Evolutionary conservation across 257 asterid species (phyloP).

Genomic region (Solanum sitiens): DNA sequence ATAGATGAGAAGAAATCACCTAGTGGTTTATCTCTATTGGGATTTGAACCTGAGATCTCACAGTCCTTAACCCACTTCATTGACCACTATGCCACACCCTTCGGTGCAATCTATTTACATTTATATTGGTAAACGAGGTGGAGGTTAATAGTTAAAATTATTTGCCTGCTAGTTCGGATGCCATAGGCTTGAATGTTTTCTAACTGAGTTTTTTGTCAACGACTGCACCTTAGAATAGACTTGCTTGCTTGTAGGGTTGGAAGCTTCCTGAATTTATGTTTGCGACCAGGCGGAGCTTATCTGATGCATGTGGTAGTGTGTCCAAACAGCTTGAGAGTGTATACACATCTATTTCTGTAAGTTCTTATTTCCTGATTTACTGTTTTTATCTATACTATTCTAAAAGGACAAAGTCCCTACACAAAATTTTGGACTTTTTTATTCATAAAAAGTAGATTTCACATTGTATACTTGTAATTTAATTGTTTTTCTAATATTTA

Average conservation of each 20-base stretch:
- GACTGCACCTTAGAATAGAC: not conserved
- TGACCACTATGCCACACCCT: not conserved
- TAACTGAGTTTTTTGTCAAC: not conserved
- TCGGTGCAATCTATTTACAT: not conserved
- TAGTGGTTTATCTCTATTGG: not conserved
- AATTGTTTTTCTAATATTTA: not conserved
- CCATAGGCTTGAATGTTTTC: not conserved
- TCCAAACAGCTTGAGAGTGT: slow-evolving; percentile 74
- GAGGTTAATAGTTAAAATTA: not conserved
- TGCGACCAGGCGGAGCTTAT: slow-evolving; percentile 80
- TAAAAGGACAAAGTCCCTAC: not conserved
- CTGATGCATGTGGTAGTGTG: slow-evolving; percentile 74
- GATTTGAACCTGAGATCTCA: not conserved
- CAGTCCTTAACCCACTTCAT: not conserved
- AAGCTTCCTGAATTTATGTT: slow-evolving; percentile 84
- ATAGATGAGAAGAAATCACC: not conserved
- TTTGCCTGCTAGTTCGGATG: not conserved
- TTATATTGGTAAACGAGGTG: not conserved
- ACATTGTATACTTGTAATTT: not conserved
- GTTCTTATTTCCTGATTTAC: slow-evolving; percentile 14
- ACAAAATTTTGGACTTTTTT: not conserved
- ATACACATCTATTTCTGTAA: slow-evolving; percentile 58
- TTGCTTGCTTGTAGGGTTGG: slow-evolving; percentile 65
- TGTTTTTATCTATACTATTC: not conserved
- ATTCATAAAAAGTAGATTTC: not conserved